These are phyloP conservation scores for Torulaspora delbrueckii DNA, from an alignment of 805 yeast species.

Conservation along the genomic window DNA sequence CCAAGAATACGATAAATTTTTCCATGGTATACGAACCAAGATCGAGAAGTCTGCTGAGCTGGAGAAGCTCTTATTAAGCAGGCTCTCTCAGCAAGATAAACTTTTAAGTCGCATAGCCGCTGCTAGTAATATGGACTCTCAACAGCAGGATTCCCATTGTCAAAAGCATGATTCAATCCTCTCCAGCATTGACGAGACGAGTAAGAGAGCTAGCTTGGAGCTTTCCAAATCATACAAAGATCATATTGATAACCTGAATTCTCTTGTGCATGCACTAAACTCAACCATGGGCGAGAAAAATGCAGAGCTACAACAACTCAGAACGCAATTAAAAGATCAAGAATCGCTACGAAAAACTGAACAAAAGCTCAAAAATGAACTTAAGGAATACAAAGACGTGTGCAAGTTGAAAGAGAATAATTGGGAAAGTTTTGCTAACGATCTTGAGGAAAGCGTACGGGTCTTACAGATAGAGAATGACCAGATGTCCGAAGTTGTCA, in stretches of 20 bases:
- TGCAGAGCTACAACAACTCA: conserved; percentile 9
- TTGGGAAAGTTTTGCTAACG: conserved; percentile 23
- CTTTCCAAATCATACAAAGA: conserved; percentile 17
- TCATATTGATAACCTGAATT: conserved; percentile 18
- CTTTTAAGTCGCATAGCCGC: conserved; percentile 10
- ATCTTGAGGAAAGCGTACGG: conserved; percentile 17
- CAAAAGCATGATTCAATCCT: background rate
- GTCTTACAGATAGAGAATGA: conserved; percentile 11
- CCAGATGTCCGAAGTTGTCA: conserved; percentile 9
- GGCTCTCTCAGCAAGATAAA: conserved; percentile 23
- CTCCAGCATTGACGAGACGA: conserved; percentile 9
- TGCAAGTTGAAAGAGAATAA: conserved; percentile 21
- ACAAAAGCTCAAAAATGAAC: conserved; percentile 12
- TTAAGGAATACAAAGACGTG: conserved; percentile 16
- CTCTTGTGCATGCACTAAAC: conserved; percentile 15
- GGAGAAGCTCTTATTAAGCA: conserved; percentile 18
- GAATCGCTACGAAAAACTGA: conserved; percentile 9
- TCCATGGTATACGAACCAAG: conserved; percentile 24
- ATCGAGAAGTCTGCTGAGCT: conserved; percentile 18
- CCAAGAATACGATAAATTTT: conserved; percentile 28
- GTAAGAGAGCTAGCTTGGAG: conserved; percentile 11
- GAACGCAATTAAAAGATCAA: conserved; percentile 6
- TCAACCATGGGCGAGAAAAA: conserved; percentile 15
- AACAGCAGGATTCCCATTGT: background rate
- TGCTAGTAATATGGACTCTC: background rate